Evolutionary conservation across 2,329 filamentous ascomycete species (phyloP), one percentile per base, ranked within the genome.

Genomic region (Claviceps pazoutovae): DNA sequence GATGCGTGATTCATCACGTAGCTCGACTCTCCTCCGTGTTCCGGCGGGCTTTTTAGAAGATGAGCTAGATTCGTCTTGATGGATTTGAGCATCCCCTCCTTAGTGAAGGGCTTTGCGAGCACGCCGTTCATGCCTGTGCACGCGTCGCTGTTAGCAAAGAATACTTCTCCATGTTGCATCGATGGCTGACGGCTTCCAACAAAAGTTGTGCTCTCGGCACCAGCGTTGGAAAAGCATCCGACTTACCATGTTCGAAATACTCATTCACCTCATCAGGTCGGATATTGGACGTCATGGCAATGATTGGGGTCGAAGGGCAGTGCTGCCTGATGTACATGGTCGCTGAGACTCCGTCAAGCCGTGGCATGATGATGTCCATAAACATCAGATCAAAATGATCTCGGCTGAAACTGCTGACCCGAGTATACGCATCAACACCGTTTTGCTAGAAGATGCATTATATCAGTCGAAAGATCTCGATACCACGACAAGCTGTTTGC

Each of bases 231-330:
- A 41, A 41, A 41, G 43, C 16, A n/a, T 34, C 23, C 23, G 19
- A 67, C 84, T 73, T 77, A 93, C 90, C 93, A 70, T 95, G 90
- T 61, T 91, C 84, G 71, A 96, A 97, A 65, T 98, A 98, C 71
- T 94, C 90, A 51, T 91, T 87, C 55, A 97, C 94, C 64, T 98
- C 93, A 61, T 96, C 91, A 55, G 88, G 90, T 57, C 93, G 81
- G 57, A 98, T 97, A 64, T 97, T 98, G 3, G 91, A 96, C 3
- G 93, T 98, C 93, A 98, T 97, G 46, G 93, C 93, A 53, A 98
- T 88, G 60, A 98, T 94, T 0, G 93, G 93, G 19, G 86, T 83
- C 5, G 83, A 80, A 39, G 82, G 80, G 56, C 89, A 83, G 56
- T 91, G 88, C 62, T 95, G 87, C 50, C 91, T 82, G 57, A 98